These are phyloP conservation scores for Ustilago hordei DNA, from an alignment of 1,284 basidiomycete species.

Conservation along the genomic window DNA sequence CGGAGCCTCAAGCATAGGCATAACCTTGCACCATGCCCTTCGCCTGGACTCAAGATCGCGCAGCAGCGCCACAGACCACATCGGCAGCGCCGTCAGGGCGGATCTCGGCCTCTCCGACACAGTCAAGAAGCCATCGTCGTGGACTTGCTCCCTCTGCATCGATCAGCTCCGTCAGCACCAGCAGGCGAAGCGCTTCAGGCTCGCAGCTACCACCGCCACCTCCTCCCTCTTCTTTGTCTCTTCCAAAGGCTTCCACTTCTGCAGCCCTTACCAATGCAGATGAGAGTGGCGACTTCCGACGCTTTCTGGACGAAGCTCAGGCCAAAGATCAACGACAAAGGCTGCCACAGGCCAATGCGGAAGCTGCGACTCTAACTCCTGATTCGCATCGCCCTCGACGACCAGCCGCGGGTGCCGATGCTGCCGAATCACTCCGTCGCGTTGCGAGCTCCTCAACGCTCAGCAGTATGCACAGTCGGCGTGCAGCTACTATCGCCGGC, in stretches of 20 bases:
- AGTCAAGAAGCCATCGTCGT: constrained; percentile 22
- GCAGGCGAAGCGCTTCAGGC: constrained; percentile 20
- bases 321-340: constrained; percentile 20
- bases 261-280: constrained; percentile 30
- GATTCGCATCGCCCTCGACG: background rate
- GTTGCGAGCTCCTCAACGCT: constrained; percentile 40
- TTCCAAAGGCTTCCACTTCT: constrained; percentile 31
- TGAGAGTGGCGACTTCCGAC: constrained; percentile 40
- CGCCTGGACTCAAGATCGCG: constrained; percentile 23
- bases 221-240: constrained; percentile 21
- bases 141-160: constrained; percentile 30
- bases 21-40: constrained; percentile 25
- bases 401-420: constrained; percentile 4
- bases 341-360: constrained; percentile 1
- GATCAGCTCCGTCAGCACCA: constrained; percentile 24
- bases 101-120: constrained; percentile 33
- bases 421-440: constrained; percentile 36
- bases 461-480: constrained; percentile 21
- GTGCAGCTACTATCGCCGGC: background rate
- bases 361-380: background rate
- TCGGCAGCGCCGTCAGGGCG: constrained; percentile 34
- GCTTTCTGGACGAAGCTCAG: constrained; percentile 32
- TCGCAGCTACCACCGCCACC: constrained; percentile 5
- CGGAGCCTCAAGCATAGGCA: background rate
- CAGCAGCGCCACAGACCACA: constrained; percentile 11